Evolutionary conservation across 371 early-diverging fungal genomes (phyloP).

Genomic region (Mortierella sp.): DNA sequence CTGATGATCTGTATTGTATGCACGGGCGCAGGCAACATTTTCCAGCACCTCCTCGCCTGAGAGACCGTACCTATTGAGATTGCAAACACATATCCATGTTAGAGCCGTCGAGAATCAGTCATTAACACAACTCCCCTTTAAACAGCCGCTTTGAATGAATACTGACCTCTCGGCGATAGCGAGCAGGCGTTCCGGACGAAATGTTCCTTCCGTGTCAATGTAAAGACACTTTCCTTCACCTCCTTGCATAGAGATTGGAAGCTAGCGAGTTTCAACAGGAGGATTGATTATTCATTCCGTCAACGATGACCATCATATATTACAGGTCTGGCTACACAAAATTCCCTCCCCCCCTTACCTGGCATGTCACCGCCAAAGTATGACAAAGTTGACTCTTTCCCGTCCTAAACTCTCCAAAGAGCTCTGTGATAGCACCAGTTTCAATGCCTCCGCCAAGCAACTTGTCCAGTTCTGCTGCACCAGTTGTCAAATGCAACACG

Average conservation of each 20-base stretch:
- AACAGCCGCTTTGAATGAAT: neutral
- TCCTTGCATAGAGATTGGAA: conserved; percentile 89
- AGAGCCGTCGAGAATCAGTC: neutral
- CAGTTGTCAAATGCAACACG: conserved; percentile 93
- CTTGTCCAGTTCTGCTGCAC: conserved; percentile 96
- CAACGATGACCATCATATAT: neutral
- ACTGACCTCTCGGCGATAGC: conserved; percentile 89
- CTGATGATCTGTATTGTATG: conserved; percentile 99
- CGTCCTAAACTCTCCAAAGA: conserved; percentile 99
- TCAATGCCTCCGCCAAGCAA: conserved; percentile 98
- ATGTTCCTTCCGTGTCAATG: conserved; percentile 99
- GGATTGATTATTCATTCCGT: neutral
- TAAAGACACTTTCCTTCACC: conserved; percentile 98
- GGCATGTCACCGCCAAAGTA: conserved; percentile 97
- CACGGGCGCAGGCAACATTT: conserved; percentile 97
- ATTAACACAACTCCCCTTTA: neutral
- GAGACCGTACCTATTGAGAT: conserved; percentile 72
- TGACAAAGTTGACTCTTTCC: conserved; percentile 99
- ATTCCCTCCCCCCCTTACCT: conserved; percentile 61
- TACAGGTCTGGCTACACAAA: no score
- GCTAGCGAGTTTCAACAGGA: conserved; percentile 58
- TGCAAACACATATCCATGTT: no score
- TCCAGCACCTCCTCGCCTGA: conserved; percentile 92
- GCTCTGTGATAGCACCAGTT: conserved; percentile 98
- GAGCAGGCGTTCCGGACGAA: conserved; percentile 93